Conservation (phyloP, 805 yeast species). For the Schwanniomyces polymorphus region DNA sequence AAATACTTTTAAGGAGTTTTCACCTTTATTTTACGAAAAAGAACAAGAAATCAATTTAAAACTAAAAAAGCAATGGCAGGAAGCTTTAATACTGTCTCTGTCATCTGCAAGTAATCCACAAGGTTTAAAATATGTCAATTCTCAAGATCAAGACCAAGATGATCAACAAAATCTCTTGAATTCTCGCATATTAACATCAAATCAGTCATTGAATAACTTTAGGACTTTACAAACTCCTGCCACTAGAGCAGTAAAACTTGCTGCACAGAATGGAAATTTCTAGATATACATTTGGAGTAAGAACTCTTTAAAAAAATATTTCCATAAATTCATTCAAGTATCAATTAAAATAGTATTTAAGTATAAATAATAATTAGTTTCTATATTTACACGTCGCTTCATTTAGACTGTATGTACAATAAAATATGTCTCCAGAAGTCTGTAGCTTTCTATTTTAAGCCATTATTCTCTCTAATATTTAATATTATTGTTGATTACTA, state of each 20-base stretch:
- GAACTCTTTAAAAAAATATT: neutral
- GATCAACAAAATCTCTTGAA: conserved; percentile 16
- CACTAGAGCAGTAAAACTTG: conserved; percentile 36
- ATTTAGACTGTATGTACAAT: neutral
- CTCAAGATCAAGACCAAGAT: conserved; percentile 6
- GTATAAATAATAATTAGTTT: neutral
- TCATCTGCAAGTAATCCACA: conserved; percentile 7
- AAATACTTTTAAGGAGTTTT: conserved; percentile 34
- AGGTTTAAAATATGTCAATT: conserved; percentile 1
- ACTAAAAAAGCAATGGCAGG: conserved; percentile 40
- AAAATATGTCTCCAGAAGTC: neutral
- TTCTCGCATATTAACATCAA: conserved; percentile 21
- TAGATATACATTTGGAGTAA: conserved; percentile 2
- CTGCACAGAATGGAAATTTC: conserved; percentile 16
- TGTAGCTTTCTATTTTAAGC: neutral
- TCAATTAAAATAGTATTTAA: neutral
- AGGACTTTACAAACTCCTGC: conserved; percentile 27
- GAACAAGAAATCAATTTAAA: conserved; percentile 25
- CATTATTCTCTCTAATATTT: neutral
- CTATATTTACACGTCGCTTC: neutral
- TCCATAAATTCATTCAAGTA: neutral
- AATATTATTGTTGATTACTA: too few species aligned
- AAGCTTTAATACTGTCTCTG: conserved; percentile 27
- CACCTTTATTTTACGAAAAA: conserved; percentile 29
- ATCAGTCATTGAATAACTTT: conserved; percentile 6